Evolutionary conservation across 2,329 filamentous ascomycete species (phyloP), one percentile per base, ranked within the genome.

Genomic region (Xylariaceae sp.): DNA sequence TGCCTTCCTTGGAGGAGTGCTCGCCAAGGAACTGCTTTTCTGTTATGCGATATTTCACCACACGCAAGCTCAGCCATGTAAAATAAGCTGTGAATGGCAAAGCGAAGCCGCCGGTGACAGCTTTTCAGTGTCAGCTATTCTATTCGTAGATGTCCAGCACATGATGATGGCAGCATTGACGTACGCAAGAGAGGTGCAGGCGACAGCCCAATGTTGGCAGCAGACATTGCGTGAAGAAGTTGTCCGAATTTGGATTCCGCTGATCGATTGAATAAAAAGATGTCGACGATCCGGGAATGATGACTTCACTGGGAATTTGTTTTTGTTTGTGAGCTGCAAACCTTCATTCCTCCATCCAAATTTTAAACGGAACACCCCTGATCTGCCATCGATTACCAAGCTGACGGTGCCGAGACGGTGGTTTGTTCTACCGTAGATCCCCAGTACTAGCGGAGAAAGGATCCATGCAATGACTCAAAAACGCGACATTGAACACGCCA

Each of bases 21-120:
- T 67, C 63, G 47, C 66, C 66, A 14, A 68, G 48, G 46, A 57
- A 61, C n/a, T 57, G 48, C 48, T 64, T 54, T 48, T 64, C 59
- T 22, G 54, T 47, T n/a, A 67, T 48, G 13, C 67, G 63, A 34
- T 59, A 42, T 42, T 39, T 36, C 16, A 64, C 58, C 16, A 67
- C 64, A 47, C 65, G 66, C 39, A 51, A 53, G 53, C 62, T 65
- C 33, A 69, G 61, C 33, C 65, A 57, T 43, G 54, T 47, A 54
- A 65, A 65, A 56, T 68, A 68, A n/a, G 60, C 64, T 7, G 67
- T 63, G 56, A 68, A 66, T 16, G 66, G 65, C 6, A 66, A 55
- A 43, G 61, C 60, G 43, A 69, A 69, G 53, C 53, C 56, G 48
- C 65, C 64, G 2, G 64, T 69, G 31, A 69, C 58, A 42, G 66